Evolutionary conservation across 108 stramenopile genomes (phyloP).

Genomic region (Aurantiochytrium sp.): DNA sequence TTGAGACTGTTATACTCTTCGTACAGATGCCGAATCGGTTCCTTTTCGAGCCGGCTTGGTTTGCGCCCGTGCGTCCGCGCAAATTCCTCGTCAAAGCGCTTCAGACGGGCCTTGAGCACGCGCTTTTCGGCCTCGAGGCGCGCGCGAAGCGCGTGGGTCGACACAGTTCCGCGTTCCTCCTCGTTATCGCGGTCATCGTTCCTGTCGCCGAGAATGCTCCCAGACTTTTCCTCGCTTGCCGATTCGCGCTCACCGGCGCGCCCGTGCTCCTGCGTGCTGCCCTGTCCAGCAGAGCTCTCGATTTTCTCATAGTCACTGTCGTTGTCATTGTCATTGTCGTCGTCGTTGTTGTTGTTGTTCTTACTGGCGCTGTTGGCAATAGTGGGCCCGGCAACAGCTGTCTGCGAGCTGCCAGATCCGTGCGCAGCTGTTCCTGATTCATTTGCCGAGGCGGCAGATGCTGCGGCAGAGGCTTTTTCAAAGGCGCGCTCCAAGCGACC

Average conservation of each 20-base stretch:
- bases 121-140: constrained; percentile 40
- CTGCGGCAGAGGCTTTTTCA: neutral
- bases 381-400: too few relatives aligned
- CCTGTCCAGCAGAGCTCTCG: too few relatives aligned
- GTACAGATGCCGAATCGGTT: constrained; percentile 92
- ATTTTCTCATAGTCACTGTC: too few relatives aligned
- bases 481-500: neutral
- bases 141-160: neutral
- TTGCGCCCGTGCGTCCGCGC: constrained; percentile 71
- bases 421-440: too few relatives aligned
- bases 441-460: neutral
- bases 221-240: too few relatives aligned
- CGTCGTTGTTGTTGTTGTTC: too few relatives aligned
- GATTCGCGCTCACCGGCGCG: too few relatives aligned
- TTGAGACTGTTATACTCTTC: constrained; percentile 87
- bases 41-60: constrained; percentile 91
- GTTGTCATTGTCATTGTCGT: too few relatives aligned
- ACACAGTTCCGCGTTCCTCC: neutral
- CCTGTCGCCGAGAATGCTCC: too few relatives aligned
- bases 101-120: constrained; percentile 40
- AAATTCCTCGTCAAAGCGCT: constrained; percentile 83
- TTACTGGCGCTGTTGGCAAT: too few relatives aligned
- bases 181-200: neutral
- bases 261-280: too few relatives aligned
- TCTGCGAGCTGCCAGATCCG: too few relatives aligned